Conservation (phyloP, 2,329 filamentous ascomycete genomes). For the Aaosphaeria pasadenensis region DNA sequence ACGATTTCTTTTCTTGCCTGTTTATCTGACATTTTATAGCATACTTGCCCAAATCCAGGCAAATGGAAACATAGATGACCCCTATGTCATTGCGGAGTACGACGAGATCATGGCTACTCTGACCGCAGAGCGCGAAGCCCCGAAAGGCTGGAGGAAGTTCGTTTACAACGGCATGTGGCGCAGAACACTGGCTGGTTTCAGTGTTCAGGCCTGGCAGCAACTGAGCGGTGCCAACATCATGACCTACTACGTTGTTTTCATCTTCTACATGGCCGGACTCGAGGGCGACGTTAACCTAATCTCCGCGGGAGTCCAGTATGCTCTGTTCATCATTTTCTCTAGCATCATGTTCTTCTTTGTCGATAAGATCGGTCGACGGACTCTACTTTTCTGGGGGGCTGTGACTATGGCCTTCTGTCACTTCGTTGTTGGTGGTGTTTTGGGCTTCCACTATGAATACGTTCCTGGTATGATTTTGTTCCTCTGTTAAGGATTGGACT, state of each 20-base stretch:
- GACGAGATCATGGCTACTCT: constrained; percentile 46
- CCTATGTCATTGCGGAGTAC: constrained; percentile 48
- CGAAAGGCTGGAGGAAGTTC: constrained; percentile 43
- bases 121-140: constrained; percentile 38
- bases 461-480: constrained; percentile 33
- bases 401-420: constrained; percentile 45
- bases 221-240: constrained; percentile 30
- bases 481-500: neutral
- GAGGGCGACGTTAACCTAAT: constrained; percentile 49
- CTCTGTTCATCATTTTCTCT: constrained; percentile 42
- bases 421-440: constrained; percentile 43
- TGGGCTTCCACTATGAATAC: constrained; percentile 40
- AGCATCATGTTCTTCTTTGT: constrained; percentile 41
- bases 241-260: constrained; percentile 59
- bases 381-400: constrained; percentile 43
- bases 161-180: constrained; percentile 58
- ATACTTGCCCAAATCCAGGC: constrained; percentile 47
- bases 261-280: constrained; percentile 59
- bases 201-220: constrained; percentile 58
- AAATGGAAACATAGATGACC: constrained; percentile 43
- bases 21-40: neutral
- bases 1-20: neutral
- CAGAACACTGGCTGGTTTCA: constrained; percentile 54
- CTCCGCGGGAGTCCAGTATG: constrained; percentile 40
- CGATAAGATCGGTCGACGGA: constrained; percentile 40